A percentile compares a stretch with the other conserved stretches of the same genome.
phyloP scores from a whole-genome alignment of 2,329 filamentous ascomycete species.

The Sphaerulina musiva region DNA sequence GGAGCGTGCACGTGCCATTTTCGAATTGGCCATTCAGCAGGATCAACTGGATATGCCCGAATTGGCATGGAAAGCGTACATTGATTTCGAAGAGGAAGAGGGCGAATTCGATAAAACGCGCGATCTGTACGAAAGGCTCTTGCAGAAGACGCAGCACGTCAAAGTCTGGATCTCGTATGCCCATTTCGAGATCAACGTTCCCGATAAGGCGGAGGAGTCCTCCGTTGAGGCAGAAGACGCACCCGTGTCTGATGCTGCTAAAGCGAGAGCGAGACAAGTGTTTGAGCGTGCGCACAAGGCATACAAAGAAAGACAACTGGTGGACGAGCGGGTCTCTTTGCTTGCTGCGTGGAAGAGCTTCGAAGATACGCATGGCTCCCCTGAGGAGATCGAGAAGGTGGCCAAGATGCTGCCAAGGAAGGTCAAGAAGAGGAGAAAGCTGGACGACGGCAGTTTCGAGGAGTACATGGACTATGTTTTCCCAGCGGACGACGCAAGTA shows the following conservation, averaged over 20 bases:
- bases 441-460: conserved; percentile 90
- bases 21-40: conserved; percentile 80
- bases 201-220: conserved; percentile 51
- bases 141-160: conserved; percentile 94
- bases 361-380: conserved; percentile 73
- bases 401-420: conserved; percentile 89
- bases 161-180: conserved; percentile 99
- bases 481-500: conserved; percentile 75
- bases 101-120: conserved; percentile 71
- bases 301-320: conserved; percentile 84
- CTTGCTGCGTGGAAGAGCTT: conserved; percentile 91
- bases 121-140: conserved; percentile 76
- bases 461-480: conserved; percentile 98
- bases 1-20: conserved; percentile 82
- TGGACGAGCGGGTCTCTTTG: conserved; percentile 86
- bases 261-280: conserved; percentile 69
- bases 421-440: conserved; percentile 83
- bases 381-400: conserved; percentile 70
- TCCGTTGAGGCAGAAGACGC: conserved; percentile 51
- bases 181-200: conserved; percentile 94
- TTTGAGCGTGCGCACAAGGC: conserved; percentile 79
- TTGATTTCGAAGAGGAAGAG: conserved; percentile 96
- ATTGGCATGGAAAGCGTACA: conserved; percentile 94
- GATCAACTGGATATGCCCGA: conserved; percentile 91
- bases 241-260: conserved; percentile 72